phyloP scores from a whole-genome alignment of 768 basidiomycete species.

The Tubosaeta brunneosetosa region DNA sequence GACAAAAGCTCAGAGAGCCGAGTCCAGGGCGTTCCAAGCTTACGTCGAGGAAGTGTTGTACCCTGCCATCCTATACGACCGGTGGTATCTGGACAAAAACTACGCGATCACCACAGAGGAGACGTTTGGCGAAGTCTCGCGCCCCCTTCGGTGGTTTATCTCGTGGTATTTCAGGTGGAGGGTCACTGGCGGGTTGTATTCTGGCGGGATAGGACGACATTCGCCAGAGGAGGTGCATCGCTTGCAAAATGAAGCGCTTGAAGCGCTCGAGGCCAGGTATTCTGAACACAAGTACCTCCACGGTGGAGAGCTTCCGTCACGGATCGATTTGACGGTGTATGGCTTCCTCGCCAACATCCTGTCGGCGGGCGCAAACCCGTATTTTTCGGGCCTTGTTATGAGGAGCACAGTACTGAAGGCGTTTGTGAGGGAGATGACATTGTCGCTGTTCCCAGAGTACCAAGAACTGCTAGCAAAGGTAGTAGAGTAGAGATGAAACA shows the following conservation, averaged over 20 bases:
- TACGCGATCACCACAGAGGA: slow-evolving; percentile 13
- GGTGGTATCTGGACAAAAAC: slow-evolving; percentile 31
- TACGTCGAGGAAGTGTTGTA: slow-evolving; percentile 31
- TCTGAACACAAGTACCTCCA: slow-evolving; percentile 23
- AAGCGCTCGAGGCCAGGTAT: slow-evolving; percentile 29
- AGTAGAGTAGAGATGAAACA: background rate
- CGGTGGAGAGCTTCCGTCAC: slow-evolving; percentile 22
- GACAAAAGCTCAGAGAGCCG: slow-evolving; percentile 26
- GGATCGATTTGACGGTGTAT: slow-evolving; percentile 27
- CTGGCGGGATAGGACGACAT: slow-evolving; percentile 29
- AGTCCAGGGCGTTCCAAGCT: slow-evolving; percentile 33
- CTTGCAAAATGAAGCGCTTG: slow-evolving; percentile 28
- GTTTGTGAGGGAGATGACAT: slow-evolving; percentile 24
- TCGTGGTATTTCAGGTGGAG: slow-evolving; percentile 22
- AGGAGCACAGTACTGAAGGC: slow-evolving; percentile 13
- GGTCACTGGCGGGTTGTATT: slow-evolving; percentile 12
- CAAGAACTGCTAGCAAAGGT: slow-evolving; percentile 11
- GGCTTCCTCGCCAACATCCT: slow-evolving; percentile 31
- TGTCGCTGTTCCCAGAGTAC: slow-evolving; percentile 27
- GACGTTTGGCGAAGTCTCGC: slow-evolving; percentile 10
- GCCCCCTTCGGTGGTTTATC: slow-evolving; percentile 21
- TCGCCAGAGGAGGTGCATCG: slow-evolving; percentile 29
- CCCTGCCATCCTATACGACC: slow-evolving; percentile 24
- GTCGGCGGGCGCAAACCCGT: slow-evolving; percentile 20
- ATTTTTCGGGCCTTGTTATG: slow-evolving; percentile 23